Percentiles rank a stretch among this genome's conserved stretches.
Conservation (phyloP, 768 basidiomycete species). For the Pleurotus platypus region DNA sequence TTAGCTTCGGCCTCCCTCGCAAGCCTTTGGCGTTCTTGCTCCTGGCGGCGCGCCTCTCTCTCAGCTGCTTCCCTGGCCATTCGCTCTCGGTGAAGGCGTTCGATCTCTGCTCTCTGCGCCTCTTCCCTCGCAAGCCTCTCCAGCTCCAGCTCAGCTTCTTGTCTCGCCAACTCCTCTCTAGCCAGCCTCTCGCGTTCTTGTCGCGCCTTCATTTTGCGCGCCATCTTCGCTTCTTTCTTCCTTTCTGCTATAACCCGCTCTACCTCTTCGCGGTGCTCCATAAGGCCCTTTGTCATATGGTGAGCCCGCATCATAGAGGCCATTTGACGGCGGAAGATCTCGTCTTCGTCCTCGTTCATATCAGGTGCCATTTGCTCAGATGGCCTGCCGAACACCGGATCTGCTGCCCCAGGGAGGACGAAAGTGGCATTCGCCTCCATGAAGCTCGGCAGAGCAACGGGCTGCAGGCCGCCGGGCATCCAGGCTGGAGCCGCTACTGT, state of each 20-base stretch:
- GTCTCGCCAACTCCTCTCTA: background rate
- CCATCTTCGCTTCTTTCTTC: background rate
- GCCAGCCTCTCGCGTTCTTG: background rate
- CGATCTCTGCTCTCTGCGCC: background rate
- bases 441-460: background rate
- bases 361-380: background rate
- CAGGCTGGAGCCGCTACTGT: background rate
- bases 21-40: background rate
- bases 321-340: constrained; percentile 1
- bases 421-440: background rate
- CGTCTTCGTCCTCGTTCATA: constrained; percentile 2
- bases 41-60: background rate
- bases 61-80: background rate
- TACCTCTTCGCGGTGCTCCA: background rate
- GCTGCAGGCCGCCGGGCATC: constrained; percentile 2
- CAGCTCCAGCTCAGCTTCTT: background rate
- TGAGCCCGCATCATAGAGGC: background rate
- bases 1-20: background rate
- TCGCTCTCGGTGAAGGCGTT: background rate
- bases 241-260: background rate
- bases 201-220: background rate
- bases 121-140: background rate
- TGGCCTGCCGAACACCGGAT: background rate
- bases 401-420: background rate
- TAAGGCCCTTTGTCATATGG: background rate